Base-by-base conservation (phyloP, 2,329 filamentous ascomycete species). In the Lecanosticta acicola region DNA sequence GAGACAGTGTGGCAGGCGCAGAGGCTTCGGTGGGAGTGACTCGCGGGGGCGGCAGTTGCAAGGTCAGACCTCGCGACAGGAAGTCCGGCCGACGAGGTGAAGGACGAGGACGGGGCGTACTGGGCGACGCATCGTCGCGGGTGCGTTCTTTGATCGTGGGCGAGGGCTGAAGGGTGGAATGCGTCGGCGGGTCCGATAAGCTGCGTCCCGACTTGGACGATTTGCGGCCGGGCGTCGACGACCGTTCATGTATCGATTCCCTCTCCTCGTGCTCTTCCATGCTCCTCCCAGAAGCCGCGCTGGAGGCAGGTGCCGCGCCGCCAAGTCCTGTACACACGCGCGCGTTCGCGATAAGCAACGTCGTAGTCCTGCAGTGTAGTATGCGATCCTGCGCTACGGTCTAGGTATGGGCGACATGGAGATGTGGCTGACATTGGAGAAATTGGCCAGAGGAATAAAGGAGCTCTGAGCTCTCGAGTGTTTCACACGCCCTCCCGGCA, bases 41-140 rank as follows among this genome's bases (percentile, higher is more conserved):
- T 38, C 46, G 45, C 21, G 71, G 72, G 9, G 51, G 43, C 24
- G 84, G 80, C 71, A 88, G 78, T 60, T 87, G 83, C 56, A 90
- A 68, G 16, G 83, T 83, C 48, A 93, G 73, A 33, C 80, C 81
- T 45, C 80, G 77, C 33, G 75, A 66, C 41, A 80, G 72, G 50
- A 84, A 76, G 36, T 79, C 78, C 41, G 83, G 76, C 51, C 85
- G 78, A 48, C 81, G 77, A 14, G 87, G 87, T 5, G n/a, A n/a
- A n/a, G n/a, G n/a, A n/a, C n/a, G n/a, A n/a, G 87, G 94, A 41
- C 61, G 66, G 41, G 70, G 70, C 29, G 53, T 58, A 43, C 61
- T 64, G 17, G 66, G 56, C 29, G 66, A 60, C 43, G 62, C 66
- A 54, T 70, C 70, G 63, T 73, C 70, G 51, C 70, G 70, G 19